phyloP scores from a whole-genome alignment of 257 asterid genomes.

The Scutellaria galericulata region DNA sequence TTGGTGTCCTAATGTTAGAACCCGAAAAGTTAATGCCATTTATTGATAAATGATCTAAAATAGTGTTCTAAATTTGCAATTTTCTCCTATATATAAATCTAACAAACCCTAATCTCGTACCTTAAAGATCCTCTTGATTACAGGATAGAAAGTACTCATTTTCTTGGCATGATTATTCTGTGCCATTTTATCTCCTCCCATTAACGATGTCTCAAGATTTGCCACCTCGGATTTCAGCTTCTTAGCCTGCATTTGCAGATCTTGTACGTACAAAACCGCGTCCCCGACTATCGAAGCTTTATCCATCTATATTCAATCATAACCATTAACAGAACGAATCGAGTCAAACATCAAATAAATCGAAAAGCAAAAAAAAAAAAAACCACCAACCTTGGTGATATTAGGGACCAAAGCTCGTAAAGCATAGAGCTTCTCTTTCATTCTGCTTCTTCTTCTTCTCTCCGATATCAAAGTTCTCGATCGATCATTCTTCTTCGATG shows the following conservation, averaged over 20 bases:
- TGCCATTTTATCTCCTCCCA: conserved; percentile 28
- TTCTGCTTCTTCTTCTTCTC: conserved; percentile 75
- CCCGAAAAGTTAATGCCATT: no score
- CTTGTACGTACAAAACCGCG: conserved; percentile 68
- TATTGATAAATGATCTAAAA: no score
- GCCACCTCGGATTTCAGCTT: conserved; percentile 64
- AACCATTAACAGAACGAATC: no score
- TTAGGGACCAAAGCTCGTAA: conserved; percentile 82
- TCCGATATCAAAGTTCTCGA: conserved; percentile 72
- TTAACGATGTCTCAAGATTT: conserved; percentile 43
- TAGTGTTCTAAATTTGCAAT: no score
- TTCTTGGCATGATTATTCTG: background rate
- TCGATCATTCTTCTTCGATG: conserved; percentile 50
- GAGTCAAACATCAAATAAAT: no score
- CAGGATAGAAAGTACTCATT: conserved; percentile 34
- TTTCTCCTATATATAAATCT: no score
- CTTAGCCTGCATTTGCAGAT: conserved; percentile 62
- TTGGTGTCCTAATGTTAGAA: no score
- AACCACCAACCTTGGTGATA: conserved; percentile 64
- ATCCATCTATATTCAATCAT: conserved; percentile 57
- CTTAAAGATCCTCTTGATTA: conserved; percentile 59
- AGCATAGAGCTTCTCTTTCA: conserved; percentile 88
- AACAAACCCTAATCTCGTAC: conserved; percentile 32
- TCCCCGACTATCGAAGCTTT: conserved; percentile 88
- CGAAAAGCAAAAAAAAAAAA: no score